These are phyloP conservation scores for Auricularia heimuer DNA, from an alignment of 768 basidiomycete genomes.

Conservation along the genomic window DNA sequence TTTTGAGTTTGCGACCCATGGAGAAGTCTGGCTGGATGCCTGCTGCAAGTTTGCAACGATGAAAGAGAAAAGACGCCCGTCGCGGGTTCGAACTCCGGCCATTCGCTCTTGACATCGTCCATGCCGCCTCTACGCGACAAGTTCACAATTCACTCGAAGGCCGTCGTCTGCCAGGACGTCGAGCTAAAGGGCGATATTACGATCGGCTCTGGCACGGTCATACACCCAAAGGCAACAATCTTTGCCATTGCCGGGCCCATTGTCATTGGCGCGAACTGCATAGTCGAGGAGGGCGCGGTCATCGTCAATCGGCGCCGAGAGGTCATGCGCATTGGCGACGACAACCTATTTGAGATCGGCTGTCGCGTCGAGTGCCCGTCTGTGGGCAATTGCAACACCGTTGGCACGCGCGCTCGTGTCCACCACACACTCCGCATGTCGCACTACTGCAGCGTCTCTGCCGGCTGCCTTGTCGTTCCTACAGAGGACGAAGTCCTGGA, in stretches of 20 bases:
- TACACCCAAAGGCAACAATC: constrained; percentile 91
- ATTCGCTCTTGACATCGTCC: too few relatives aligned
- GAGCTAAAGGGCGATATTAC: constrained; percentile 93
- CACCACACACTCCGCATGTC: constrained; percentile 74
- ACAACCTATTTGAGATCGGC: constrained; percentile 90
- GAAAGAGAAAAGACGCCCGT: not conserved
- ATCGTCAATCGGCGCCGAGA: constrained; percentile 82
- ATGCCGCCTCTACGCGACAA: constrained; percentile 37
- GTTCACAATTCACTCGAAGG: constrained; percentile 82
- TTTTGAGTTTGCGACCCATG: constrained; percentile 7
- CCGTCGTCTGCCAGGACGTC: constrained; percentile 86
- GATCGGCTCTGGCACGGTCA: constrained; percentile 78
- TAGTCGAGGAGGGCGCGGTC: constrained; percentile 85
- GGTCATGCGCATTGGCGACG: constrained; percentile 87
- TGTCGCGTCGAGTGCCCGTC: constrained; percentile 82
- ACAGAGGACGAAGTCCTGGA: constrained; percentile 69
- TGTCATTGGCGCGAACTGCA: constrained; percentile 76
- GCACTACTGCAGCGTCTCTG: constrained; percentile 75
- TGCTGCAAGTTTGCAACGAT: not conserved
- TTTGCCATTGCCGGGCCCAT: constrained; percentile 88
- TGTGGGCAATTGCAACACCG: constrained; percentile 77
- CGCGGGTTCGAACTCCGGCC: too few relatives aligned
- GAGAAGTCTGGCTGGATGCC: too few relatives aligned
- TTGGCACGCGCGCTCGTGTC: constrained; percentile 75
- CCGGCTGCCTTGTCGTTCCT: constrained; percentile 69